These are phyloP conservation scores for Eucalyptus guilfoylei DNA, from an alignment of 345 rosid species.

Conservation along the genomic window DNA sequence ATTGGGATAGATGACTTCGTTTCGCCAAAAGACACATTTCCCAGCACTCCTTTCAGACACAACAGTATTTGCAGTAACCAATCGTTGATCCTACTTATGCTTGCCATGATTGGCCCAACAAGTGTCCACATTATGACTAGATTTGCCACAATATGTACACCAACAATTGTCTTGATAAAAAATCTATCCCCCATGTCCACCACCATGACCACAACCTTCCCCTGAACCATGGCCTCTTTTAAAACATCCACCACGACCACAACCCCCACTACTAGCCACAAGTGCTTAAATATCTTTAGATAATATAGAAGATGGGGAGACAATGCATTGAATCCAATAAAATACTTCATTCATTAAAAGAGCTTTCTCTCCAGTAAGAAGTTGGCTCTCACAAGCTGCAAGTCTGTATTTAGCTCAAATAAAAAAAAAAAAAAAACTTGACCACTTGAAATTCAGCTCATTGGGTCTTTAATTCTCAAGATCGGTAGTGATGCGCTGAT, in stretches of 20 bases:
- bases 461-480: not conserved
- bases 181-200: accelerated
- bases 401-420: not conserved
- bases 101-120: not conserved
- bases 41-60: constrained; percentile 21
- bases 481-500: accelerated
- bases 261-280: not conserved
- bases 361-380: not conserved
- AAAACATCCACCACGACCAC: not conserved
- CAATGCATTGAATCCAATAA: not conserved
- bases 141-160: not conserved
- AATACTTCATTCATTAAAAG: not conserved
- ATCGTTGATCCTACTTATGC: not conserved
- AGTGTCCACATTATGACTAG: not conserved
- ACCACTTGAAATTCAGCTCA: too few species aligned
- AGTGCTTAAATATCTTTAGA: not conserved
- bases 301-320: not conserved
- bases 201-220: not conserved
- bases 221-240: not conserved
- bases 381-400: not conserved
- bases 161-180: not conserved
- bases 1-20: not conserved
- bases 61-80: constrained; percentile 57
- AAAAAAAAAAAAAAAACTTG: too few species aligned
- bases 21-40: constrained; percentile 35